Evolutionary conservation across 179 eudicot species (phyloP).

Genomic region (Gypsophila paniculata): DNA sequence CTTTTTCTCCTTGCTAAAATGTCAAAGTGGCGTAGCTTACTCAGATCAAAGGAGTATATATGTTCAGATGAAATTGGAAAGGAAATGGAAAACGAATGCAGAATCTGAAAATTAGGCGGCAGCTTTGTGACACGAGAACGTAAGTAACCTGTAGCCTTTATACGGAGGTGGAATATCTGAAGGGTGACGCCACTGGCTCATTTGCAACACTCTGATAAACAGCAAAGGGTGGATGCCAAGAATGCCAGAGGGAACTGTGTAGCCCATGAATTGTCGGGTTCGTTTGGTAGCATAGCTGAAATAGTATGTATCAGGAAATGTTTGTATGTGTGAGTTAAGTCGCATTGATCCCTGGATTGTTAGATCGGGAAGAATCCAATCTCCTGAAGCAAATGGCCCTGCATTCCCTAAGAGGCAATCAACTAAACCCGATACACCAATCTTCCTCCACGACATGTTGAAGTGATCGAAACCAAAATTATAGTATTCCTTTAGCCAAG

Average conservation of each 20-base stretch:
- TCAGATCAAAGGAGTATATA: too few species aligned
- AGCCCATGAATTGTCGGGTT: conserved; percentile 54
- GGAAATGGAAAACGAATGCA: too few species aligned
- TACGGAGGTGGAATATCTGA: conserved; percentile 70
- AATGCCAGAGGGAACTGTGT: conserved; percentile 68
- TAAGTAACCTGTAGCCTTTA: conserved; percentile 90
- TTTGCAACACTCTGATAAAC: conserved; percentile 81
- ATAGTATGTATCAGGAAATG: conserved; percentile 84
- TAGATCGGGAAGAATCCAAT: conserved; percentile 93
- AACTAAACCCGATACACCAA: conserved; percentile 65
- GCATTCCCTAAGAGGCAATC: conserved; percentile 68
- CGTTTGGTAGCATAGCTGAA: conserved; percentile 91
- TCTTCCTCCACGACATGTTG: conserved; percentile 77
- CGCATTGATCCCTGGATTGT: conserved; percentile 75
- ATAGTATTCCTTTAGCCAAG: conserved; percentile 71
- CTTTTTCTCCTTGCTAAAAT: too few species aligned
- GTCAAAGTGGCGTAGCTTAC: too few species aligned
- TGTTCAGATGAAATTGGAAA: too few species aligned
- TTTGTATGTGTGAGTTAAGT: conserved; percentile 54
- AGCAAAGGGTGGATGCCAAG: conserved; percentile 76
- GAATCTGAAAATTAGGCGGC: too few species aligned
- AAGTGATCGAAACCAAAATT: conserved; percentile 95
- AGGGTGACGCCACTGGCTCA: conserved; percentile 88
- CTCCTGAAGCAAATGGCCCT: conserved; percentile 88
- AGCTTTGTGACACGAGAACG: too few species aligned